Conservation (phyloP, 108 stramenopile genomes). For the Tribonema minus region DNA sequence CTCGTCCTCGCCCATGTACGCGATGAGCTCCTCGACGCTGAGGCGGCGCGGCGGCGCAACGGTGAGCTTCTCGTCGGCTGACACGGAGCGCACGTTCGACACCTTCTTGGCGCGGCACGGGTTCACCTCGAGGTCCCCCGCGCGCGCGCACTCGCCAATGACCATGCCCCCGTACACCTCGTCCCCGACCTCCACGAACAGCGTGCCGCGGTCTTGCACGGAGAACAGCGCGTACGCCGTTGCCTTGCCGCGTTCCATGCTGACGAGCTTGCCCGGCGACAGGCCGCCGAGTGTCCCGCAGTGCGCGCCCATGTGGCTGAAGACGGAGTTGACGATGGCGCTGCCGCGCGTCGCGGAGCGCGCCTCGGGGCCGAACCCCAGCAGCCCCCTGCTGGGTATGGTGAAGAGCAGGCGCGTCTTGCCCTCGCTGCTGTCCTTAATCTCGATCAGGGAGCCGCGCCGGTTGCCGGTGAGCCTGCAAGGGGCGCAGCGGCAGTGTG, state of each 20-base stretch:
- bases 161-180: slow-evolving; percentile 96
- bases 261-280: slow-evolving; percentile 75
- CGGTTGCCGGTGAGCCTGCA: slow-evolving; percentile 26
- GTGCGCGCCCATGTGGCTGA: slow-evolving; percentile 75
- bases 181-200: slow-evolving; percentile 65
- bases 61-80: slow-evolving; percentile 84
- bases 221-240: slow-evolving; percentile 85
- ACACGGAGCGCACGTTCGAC: slow-evolving; percentile 92
- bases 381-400: slow-evolving; percentile 91
- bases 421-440: slow-evolving; percentile 49
- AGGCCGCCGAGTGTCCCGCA: slow-evolving; percentile 73
- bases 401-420: slow-evolving; percentile 79
- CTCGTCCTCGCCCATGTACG: slow-evolving; percentile 88
- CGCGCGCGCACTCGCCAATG: slow-evolving; percentile 87
- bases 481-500: no score
- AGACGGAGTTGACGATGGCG: slow-evolving; percentile 85
- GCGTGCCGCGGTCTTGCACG: slow-evolving; percentile 85
- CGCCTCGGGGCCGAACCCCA: slow-evolving; percentile 82
- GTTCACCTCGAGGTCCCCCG: slow-evolving; percentile 93
- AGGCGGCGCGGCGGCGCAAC: slow-evolving; percentile 79
- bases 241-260: slow-evolving; percentile 75
- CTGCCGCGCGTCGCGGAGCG: slow-evolving; percentile 85
- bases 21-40: slow-evolving; percentile 86
- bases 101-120: slow-evolving; percentile 88
- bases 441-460: slow-evolving; percentile 24